Base-by-base conservation (phyloP, 257 asterid genomes). In the Lavandula angustifolia region DNA sequence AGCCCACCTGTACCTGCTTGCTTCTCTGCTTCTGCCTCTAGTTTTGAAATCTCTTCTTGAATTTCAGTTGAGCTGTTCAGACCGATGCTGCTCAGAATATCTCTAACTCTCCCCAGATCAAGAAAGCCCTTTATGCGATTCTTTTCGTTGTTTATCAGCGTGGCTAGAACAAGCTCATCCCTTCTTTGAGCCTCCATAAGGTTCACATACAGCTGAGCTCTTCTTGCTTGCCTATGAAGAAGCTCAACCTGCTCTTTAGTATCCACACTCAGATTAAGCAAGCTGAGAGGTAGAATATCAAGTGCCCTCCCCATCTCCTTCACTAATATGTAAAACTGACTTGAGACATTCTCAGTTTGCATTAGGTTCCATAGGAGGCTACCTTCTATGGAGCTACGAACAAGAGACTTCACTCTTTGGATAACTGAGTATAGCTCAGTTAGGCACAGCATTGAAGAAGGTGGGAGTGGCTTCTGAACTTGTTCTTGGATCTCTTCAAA, bases 1-100 rank as follows among this genome's bases (percentile, higher is more conserved):
- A 84, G 81, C 50, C 97, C 97, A 35, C 97, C 97, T 3, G 97
- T 87, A 54, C 97, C 95, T 11, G 92, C 95, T 79, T 90, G 95
- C 64, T 79, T 82, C 78, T 76, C 83, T 22, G 88, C 90, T 78
- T 90, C 92, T 43, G 74, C 75, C 71, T 68, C 80, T 3, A 90
- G 91, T 59, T 85, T 87, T 3, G 76, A 81, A 32, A 90, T 82
- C 84, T 85, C 96, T 47, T 78, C 91, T 22, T 82, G 89, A 22
- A 78, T 77, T 13, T 87, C 84, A 32, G 40, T 12, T 7, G 67
- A 52, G 64, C 57, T 76, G 63, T 54, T 81, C 51, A 87, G 63
- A 38, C 97, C 96, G 65, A 81, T 64, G 73, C 79, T 71, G 57
- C 79, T 68, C 18, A 87, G 46, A 50, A 75, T 71, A 18, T 78